Evolutionary conservation across 345 rosid species (phyloP), one percentile per base, ranked within the genome.

Genomic region (Rhodomyrtus tomentosa): DNA sequence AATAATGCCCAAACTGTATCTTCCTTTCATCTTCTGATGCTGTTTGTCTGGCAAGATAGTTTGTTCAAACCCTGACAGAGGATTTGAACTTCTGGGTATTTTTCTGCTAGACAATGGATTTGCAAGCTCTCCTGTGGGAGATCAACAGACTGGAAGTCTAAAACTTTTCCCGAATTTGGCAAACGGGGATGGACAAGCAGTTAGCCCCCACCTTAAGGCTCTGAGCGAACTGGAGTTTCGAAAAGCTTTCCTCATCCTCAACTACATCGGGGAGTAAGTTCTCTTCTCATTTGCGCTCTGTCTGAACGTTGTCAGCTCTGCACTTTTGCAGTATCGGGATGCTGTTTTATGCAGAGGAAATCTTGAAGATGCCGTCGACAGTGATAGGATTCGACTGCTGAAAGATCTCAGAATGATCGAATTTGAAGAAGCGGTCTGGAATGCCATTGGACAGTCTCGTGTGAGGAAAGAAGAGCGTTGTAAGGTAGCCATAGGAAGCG

Each of bases 151-250:
- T 8, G 55, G 55, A 25, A 59, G 25, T 59, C 32, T 0, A 13
- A 32, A 11, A 42, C 38, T n/a, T 40, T 48, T 51, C 20, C 50
- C 14, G 32, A 81, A n/a, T 85, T 50, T 53, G 11, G 73, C 24
- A 29, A 38, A 14, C 4, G 45, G 14, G 15, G 25, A 7, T 18
- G 72, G 18, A 10, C 85, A 38, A 22, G 50, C 21, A 42, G 40
- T 16, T 27, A 88, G 84, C 62, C 86, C 93, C 7, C 91, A 90
- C 85, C 82, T 90, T 15, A 62, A 86, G 72, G 95, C 95, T 12
- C 87, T 93, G 82, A 88, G 92, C 20, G 93, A 92, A 29, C 94
- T 93, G 2, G 95, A 95, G 79, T 94, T 93, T 51, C 86, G 92
- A 20, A 94, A 93, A 81, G 90, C 88, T 7, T 95, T 95, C 85